Evolutionary conservation across 2,329 filamentous ascomycete species (phyloP).

Genomic region (Fusarium palustre): DNA sequence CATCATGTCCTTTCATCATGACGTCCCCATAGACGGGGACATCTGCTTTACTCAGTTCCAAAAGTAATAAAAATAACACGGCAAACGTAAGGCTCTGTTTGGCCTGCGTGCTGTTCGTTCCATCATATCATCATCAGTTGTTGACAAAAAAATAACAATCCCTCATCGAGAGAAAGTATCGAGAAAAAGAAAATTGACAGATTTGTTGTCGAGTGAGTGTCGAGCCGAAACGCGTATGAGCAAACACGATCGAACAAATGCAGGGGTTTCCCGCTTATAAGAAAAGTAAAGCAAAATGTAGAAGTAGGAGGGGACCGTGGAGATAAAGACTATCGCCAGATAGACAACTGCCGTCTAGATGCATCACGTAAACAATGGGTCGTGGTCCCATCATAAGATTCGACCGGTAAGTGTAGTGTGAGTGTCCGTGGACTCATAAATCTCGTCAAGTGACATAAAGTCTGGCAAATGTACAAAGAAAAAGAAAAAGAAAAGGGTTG

Average conservation of each 20-base stretch:
- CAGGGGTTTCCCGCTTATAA: constrained; percentile 24
- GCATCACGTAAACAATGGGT: constrained; percentile 43
- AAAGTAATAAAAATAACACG: constrained; percentile 40
- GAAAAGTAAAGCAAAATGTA: constrained; percentile 27
- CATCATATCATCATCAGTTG: constrained; percentile 48
- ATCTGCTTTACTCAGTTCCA: constrained; percentile 22
- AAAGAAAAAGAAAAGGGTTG: constrained; percentile 24
- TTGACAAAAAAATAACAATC: constrained; percentile 40
- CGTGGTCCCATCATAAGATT: constrained; percentile 32
- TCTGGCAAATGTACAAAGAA: constrained; percentile 38
- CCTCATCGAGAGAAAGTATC: constrained; percentile 14
- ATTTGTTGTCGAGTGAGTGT: constrained; percentile 17
- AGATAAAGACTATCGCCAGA: constrained; percentile 36
- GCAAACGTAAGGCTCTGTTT: constrained; percentile 44
- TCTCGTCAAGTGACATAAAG: constrained; percentile 42
- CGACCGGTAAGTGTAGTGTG: constrained; percentile 30
- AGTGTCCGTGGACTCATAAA: constrained; percentile 44
- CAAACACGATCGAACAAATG: constrained; percentile 13
- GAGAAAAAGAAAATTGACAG: constrained; percentile 28
- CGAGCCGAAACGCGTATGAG: constrained; percentile 20
- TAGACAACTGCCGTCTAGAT: constrained; percentile 44
- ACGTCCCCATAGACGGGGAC: constrained; percentile 8
- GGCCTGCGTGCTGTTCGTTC: constrained; percentile 45
- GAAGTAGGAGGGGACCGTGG: constrained; percentile 11
- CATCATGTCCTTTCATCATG: constrained; percentile 40